phyloP scores from a whole-genome alignment of 495 filamentous ascomycete genomes.

The Penicillium atrosanguineum region DNA sequence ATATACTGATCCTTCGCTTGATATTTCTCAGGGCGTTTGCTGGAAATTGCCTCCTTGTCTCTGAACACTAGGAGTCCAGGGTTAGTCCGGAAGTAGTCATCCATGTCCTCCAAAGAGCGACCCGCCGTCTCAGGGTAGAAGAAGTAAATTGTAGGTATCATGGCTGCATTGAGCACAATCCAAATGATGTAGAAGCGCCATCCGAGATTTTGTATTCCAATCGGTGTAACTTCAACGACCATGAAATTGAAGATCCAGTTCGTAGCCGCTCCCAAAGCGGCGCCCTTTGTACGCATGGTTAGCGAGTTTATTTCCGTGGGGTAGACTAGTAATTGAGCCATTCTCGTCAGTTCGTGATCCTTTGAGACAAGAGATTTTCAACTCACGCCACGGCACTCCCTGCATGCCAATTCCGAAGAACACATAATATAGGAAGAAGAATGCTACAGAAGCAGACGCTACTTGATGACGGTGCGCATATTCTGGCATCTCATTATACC shows the following conservation, averaged over 20 bases:
- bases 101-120: too few relatives aligned
- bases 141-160: slow-evolving; percentile 44
- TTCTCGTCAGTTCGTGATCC: too few relatives aligned
- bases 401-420: slow-evolving; percentile 51
- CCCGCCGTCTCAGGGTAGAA: slow-evolving; percentile 54
- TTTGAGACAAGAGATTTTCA: too few relatives aligned
- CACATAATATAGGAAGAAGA: slow-evolving; percentile 52
- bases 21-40: too few relatives aligned
- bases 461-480: slow-evolving; percentile 19
- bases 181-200: slow-evolving; percentile 30
- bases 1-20: too few relatives aligned
- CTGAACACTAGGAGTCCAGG: too few relatives aligned
- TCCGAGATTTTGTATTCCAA: slow-evolving; percentile 27
- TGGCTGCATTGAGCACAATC: slow-evolving; percentile 19
- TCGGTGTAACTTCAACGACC: slow-evolving; percentile 60
- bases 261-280: slow-evolving; percentile 51
- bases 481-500: slow-evolving; percentile 33
- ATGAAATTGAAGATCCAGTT: slow-evolving; percentile 63
- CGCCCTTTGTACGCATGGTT: slow-evolving; percentile 54
- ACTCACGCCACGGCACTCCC: slow-evolving; percentile 29
- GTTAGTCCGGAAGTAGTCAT: too few relatives aligned
- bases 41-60: too few relatives aligned
- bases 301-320: slow-evolving; percentile 60
- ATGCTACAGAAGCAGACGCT: slow-evolving; percentile 35
- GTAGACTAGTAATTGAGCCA: too few relatives aligned